Base-by-base conservation (phyloP, 2,329 filamentous ascomycete genomes). In the Blastomyces parvus region DNA sequence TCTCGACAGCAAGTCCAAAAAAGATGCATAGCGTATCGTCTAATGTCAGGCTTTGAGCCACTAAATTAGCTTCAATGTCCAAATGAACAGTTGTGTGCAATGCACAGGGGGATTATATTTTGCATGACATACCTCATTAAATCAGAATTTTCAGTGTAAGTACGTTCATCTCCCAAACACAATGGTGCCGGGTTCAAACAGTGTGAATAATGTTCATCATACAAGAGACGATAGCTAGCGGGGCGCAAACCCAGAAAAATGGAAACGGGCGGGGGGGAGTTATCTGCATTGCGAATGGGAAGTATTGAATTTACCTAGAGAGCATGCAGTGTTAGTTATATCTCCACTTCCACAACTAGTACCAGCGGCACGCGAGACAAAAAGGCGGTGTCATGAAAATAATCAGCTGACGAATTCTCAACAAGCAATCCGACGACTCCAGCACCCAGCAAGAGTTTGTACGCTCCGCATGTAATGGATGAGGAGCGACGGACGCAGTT, bases 141-240 rank as follows among this genome's bases (percentile, higher is more conserved):
- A 86, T 86, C 84, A 86, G 84, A 86, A 84, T 86, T 84, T 84
- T 83, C 78, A 81, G 80, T 84, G 81, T 81, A 74, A 73, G 22
- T 77, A 78, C 79, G 82, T 83, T 86, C 83, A 86, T 82, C 69
- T 75, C 78, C 81, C 70, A 74, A 76, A 78, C 77, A 76, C 79
- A 80, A 80, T 75, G 73, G 72, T 74, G 76, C 74, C 74, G 75
- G 75, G 80, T 78, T 86, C 84, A 85, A 84, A 86, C 84, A 86
- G 84, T 86, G 84, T 86, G 84, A 86, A 86, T 86, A 86, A 79
- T 80, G 78, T 82, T 86, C 84, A 86, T 86, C 84, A 86, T 85
- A 70, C 73, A 68, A 77, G 77, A 74, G 75, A 74, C 73, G 74
- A 72, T 71, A 69, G 68, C 69, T 68, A 67, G 64, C 63, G 7